A percentile compares a stretch with the other conserved stretches of the same genome.
phyloP scores from a whole-genome alignment of 2,329 filamentous ascomycete genomes.

The Amauroascus niger region DNA sequence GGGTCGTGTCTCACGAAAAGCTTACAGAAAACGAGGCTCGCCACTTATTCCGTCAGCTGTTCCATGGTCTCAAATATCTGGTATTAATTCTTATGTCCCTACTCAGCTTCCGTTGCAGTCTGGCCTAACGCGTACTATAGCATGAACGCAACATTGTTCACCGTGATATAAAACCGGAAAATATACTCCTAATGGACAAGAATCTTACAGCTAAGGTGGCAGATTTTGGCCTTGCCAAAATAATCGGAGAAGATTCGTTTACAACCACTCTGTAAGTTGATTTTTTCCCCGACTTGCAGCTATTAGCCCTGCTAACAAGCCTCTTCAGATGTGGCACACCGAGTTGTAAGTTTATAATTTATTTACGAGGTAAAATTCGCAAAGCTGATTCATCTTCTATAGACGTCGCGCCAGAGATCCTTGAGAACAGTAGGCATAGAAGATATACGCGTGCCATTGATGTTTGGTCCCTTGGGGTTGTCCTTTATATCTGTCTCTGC shows the following conservation, averaged over 20 bases:
- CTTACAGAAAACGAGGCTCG: slow-evolving; percentile 73
- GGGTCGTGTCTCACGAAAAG: slow-evolving; percentile 84
- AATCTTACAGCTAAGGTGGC: slow-evolving; percentile 81
- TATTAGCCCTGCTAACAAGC: slow-evolving; percentile 20
- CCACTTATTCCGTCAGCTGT: slow-evolving; percentile 81
- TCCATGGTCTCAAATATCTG: slow-evolving; percentile 89
- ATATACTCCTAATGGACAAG: slow-evolving; percentile 81
- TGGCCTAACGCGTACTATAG: slow-evolving; percentile 28
- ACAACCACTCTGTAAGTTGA: slow-evolving; percentile 70
- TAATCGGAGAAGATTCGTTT: slow-evolving; percentile 96
- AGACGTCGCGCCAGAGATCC: slow-evolving; percentile 89
- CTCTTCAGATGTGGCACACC: slow-evolving; percentile 67
- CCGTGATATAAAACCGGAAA: slow-evolving; percentile 95
- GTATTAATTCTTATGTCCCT: slow-evolving; percentile 44
- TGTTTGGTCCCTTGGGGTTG: slow-evolving; percentile 94
- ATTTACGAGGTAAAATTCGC: background rate
- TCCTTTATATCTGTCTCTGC: slow-evolving; percentile 93
- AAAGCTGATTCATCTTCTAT: slow-evolving; percentile 10
- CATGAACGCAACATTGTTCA: slow-evolving; percentile 97
- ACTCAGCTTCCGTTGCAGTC: background rate
- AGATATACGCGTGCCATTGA: slow-evolving; percentile 94
- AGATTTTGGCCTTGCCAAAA: slow-evolving; percentile 95
- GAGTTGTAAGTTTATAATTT: slow-evolving; percentile 49
- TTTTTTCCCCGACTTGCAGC: background rate
- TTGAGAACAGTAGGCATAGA: slow-evolving; percentile 69